phyloP scores from a whole-genome alignment of 2,329 filamentous ascomycete genomes.

The Calonectria montana region DNA sequence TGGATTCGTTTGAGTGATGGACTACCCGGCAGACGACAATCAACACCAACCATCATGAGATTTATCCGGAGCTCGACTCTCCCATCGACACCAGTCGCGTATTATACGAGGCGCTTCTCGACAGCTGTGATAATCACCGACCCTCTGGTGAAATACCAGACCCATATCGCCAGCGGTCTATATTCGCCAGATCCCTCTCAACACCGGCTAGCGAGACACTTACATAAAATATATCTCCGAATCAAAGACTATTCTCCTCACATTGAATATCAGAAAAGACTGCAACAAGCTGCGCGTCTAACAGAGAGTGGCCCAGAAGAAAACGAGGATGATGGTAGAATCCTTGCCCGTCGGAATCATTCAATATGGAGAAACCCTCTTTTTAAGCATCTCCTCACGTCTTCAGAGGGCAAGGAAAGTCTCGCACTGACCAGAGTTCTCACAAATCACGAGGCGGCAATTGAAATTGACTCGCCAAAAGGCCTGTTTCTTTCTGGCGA shows the following conservation, averaged over 20 bases:
- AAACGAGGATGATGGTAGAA: slow-evolving; percentile 45
- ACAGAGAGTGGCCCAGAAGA: slow-evolving; percentile 47
- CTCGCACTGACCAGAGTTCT: slow-evolving; percentile 76
- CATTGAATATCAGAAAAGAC: slow-evolving; percentile 73
- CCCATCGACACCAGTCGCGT: neutral
- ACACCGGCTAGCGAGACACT: slow-evolving; percentile 78
- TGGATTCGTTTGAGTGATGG: neutral
- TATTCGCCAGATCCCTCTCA: slow-evolving; percentile 78
- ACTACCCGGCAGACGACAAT: neutral
- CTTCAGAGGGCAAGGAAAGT: slow-evolving; percentile 65
- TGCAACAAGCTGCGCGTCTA: slow-evolving; percentile 69
- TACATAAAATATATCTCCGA: slow-evolving; percentile 80
- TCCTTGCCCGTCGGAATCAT: slow-evolving; percentile 63
- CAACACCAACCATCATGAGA: neutral
- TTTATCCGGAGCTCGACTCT: slow-evolving; percentile 17
- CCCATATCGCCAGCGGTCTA: slow-evolving; percentile 73
- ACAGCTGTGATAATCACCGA: slow-evolving; percentile 73
- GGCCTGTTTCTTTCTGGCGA: slow-evolving; percentile 84
- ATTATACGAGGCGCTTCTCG: slow-evolving; percentile 50
- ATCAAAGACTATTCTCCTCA: slow-evolving; percentile 84
- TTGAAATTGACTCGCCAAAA: slow-evolving; percentile 77
- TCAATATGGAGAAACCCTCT: slow-evolving; percentile 69
- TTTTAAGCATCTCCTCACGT: slow-evolving; percentile 69
- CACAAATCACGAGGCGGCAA: slow-evolving; percentile 76
- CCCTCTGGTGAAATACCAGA: slow-evolving; percentile 80